Conservation (phyloP, 208 protist genomes). For the Wallacemonas sp. region DNA sequence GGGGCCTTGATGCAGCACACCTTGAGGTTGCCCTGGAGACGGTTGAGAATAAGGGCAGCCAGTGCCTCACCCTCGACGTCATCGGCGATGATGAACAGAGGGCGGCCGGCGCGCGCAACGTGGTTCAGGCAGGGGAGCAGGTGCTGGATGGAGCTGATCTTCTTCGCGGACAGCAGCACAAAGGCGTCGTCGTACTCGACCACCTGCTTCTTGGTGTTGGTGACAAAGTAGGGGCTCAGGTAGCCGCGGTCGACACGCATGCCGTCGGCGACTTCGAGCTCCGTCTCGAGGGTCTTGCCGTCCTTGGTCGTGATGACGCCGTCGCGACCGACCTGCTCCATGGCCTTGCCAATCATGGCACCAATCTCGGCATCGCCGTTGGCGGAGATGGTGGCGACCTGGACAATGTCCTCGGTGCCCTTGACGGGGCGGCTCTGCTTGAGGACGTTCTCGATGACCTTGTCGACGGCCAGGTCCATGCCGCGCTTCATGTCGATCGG, state of each 20-base stretch:
- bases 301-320: constrained; percentile 99
- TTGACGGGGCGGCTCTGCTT: constrained; percentile 93
- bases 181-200: constrained; percentile 95
- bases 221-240: constrained; percentile 99
- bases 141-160: constrained; percentile 92
- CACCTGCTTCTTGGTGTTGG: constrained; percentile 96
- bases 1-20: constrained; percentile 97
- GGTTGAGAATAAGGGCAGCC: constrained; percentile 89
- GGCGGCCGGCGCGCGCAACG: constrained; percentile 73
- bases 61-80: constrained; percentile 98
- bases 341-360: constrained; percentile 97
- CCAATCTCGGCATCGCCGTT: constrained; percentile 99
- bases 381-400: constrained; percentile 99
- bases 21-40: constrained; percentile 87
- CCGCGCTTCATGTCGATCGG: constrained; percentile 99
- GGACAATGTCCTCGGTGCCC: constrained; percentile 95
- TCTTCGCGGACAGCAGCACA: constrained; percentile 96
- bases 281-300: constrained; percentile 97
- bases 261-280: constrained; percentile 98
- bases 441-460: constrained; percentile 89
- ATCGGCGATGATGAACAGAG: constrained; percentile 99
- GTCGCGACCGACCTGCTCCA: constrained; percentile 99
- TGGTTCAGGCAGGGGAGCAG: constrained; percentile 94
- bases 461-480: constrained; percentile 97
- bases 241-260: constrained; percentile 98